Conservation (phyloP, 2,329 filamentous ascomycete genomes). For the Ophiostoma australiae region DNA sequence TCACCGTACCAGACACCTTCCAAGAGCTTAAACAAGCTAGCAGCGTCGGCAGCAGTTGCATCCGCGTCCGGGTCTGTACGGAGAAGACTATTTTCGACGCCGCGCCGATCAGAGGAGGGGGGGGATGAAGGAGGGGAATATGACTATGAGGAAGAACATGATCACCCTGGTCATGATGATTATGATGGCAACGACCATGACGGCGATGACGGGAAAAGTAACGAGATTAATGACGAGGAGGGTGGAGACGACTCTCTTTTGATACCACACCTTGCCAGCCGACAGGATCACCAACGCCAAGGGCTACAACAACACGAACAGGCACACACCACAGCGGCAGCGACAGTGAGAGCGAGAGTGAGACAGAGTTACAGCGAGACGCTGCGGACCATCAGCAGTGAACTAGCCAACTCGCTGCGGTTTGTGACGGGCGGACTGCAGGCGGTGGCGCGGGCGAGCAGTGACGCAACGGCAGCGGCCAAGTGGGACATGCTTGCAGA, state of each 20-base stretch:
- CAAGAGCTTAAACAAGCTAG: constrained; percentile 15
- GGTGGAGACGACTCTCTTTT: neutral
- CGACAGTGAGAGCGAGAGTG: neutral
- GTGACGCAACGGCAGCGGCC: constrained; percentile 48
- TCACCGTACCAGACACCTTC: constrained; percentile 30
- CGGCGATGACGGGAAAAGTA: constrained; percentile 15
- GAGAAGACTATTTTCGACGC: neutral
- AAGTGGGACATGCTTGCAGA: constrained; percentile 81
- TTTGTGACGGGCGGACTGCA: constrained; percentile 71
- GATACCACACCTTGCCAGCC: neutral
- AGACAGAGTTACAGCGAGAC: constrained; percentile 45
- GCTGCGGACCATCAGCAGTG: constrained; percentile 52
- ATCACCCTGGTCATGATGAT: constrained; percentile 26
- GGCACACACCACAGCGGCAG: neutral
- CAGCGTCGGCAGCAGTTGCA: constrained; percentile 23
- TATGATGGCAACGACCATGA: constrained; percentile 3
- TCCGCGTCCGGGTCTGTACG: constrained; percentile 23
- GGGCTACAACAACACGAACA: neutral
- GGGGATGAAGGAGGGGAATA: neutral
- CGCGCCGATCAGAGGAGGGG: constrained; percentile 20
- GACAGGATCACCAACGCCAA: neutral
- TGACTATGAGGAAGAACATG: constrained; percentile 20
- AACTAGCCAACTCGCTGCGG: constrained; percentile 60
- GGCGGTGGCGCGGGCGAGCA: constrained; percentile 68
- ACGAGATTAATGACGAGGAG: constrained; percentile 31